phyloP scores from a whole-genome alignment of 176 grass and related monocot species.

The Musa schizocarpa region DNA sequence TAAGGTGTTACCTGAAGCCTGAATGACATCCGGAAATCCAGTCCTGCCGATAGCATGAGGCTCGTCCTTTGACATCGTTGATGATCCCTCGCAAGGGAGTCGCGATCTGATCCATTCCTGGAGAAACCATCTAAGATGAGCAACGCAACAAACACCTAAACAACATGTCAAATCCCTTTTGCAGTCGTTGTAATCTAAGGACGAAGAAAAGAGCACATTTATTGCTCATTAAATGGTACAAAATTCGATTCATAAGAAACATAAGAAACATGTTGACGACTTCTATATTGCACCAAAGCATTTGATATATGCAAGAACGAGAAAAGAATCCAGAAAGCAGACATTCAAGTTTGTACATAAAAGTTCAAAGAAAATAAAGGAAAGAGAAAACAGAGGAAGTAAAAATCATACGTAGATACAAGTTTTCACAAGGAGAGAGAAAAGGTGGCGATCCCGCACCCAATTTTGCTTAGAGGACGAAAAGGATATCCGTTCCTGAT shows the following conservation, averaged over 20 bases:
- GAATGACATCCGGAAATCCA: constrained; percentile 45
- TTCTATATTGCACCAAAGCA: no score
- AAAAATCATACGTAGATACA: background rate
- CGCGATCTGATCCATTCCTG: constrained; percentile 38
- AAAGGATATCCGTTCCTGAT: no score
- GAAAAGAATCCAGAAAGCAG: no score
- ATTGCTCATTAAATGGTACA: no score
- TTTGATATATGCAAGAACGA: no score
- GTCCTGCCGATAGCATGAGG: constrained; percentile 63
- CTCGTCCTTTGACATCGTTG: constrained; percentile 53
- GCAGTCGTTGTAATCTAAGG: no score
- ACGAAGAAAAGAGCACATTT: no score
- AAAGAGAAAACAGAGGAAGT: background rate
- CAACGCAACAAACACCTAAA: background rate
- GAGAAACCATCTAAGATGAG: background rate
- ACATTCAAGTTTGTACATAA: no score
- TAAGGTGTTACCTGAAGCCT: constrained; percentile 35
- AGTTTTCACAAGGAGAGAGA: background rate
- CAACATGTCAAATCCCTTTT: no score
- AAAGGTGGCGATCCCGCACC: background rate
- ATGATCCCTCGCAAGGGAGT: constrained; percentile 51
- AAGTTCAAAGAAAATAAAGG: background rate
- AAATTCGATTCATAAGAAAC: no score
- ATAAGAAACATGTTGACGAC: no score
- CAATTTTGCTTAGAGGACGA: no score